These are phyloP conservation scores for Angophora floribunda DNA, from an alignment of 345 rosid genomes.

Conservation along the genomic window DNA sequence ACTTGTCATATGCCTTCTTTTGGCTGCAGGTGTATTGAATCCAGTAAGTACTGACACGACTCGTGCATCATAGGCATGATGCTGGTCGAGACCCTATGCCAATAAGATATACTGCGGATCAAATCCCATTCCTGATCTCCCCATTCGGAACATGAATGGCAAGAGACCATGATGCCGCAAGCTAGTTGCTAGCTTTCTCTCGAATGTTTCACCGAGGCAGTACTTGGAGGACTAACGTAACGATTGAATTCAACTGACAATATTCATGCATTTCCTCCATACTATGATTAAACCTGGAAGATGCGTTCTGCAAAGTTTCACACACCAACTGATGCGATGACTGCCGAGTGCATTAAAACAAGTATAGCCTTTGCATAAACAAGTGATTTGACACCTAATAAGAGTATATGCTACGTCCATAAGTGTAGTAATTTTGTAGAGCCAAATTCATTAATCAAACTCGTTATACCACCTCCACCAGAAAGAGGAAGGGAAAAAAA, in stretches of 20 bases:
- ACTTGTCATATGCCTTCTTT: not conserved
- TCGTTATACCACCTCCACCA: not conserved
- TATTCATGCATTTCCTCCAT: not conserved
- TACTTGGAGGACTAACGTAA: not conserved
- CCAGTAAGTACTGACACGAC: not conserved
- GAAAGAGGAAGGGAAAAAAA: not conserved
- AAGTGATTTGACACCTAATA: not conserved
- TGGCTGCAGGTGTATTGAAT: not conserved
- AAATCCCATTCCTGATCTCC: not conserved
- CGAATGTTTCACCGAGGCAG: not conserved
- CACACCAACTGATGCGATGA: not conserved
- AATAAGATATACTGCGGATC: not conserved
- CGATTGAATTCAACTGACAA: not conserved
- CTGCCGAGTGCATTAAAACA: not conserved
- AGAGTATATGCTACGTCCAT: not conserved
- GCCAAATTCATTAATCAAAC: not conserved
- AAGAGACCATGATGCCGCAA: not conserved
- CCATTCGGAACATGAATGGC: not conserved
- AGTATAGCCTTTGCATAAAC: not conserved
- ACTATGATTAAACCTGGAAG: not conserved
- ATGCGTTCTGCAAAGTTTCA: not conserved
- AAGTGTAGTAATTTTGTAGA: not conserved
- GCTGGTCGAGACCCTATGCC: not conserved
- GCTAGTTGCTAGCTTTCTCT: not conserved
- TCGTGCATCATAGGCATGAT: not conserved